Evolutionary conservation across 2,329 filamentous ascomycete genomes (phyloP), one percentile per base, ranked within the genome.

Genomic region (Fusarium pininemorale): DNA sequence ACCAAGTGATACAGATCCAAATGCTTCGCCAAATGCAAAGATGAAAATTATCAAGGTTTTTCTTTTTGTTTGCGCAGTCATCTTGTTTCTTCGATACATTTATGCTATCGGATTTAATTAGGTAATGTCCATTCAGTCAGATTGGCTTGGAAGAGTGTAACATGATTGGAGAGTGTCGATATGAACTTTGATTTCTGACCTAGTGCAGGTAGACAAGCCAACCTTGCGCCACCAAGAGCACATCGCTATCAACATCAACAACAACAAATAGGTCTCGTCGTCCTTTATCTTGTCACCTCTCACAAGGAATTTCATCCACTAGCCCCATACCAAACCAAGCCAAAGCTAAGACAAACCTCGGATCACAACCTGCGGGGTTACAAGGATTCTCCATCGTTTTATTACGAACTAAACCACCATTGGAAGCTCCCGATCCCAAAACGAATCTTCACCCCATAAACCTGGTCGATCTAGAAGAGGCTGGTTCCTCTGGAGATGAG

Each of bases 341-440:
- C 35, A 18, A 57, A 47, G 58, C 45, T 30, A 63, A 72, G 58
- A 64, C 48, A 70, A 70, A 61, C 70, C 71, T 73, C 71, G 70
- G 70, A 65, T 50, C 32, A 45, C 14, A 38, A 26, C 58, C 58
- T 72, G 71, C 63, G 72, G 72, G 71, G 72, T 74, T 74, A 32
- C 71, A 59, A 53, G 71, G 60, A 48, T 69, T 70, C 63, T 45
- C 57, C 48, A 69, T 63, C 54, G n/a, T 38, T 13, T 30, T 22
- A 38, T 10, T n/a, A 38, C 28, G 37, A n/a, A 42, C 72, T 74
- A 74, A 54, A 68, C 72, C 72, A 32, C 24, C 72, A 72, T 66
- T 57, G 72, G 72, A 58, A 69, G 69, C 37, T 63, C 59, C 59
- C 71, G 14, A 50, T 42, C 51, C 63, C 32, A 54, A 68, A 54